Base-by-base conservation (phyloP, 345 rosid species). In the Camelina sativa region DNA sequence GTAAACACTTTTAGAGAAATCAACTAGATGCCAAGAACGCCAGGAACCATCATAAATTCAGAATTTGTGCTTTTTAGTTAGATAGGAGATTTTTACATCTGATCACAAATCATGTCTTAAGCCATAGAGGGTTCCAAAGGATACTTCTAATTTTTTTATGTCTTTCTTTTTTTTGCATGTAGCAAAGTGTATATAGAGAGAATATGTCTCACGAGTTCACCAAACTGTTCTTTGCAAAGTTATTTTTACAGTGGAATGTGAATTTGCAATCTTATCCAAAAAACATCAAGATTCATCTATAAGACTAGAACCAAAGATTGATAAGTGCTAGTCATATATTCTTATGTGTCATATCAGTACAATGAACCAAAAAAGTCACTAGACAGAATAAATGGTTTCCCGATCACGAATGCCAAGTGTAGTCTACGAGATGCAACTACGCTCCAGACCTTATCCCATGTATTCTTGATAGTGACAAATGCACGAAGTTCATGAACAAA, bases 1-100 rank as follows among this genome's bases (percentile, higher is more conserved):
- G 40, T 76, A 38, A 78, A 66, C 46, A 72, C 60, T 35, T 48
- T 73, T 16, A 74, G 80, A 56, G 70, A 67, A 56, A 51, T 65
- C 46, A 77, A 9, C 68, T 70, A 63, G 46, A 40, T 2, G 11
- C 19, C 12, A 38, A 40, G 62, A 57, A 12, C 20, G 11, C 3
- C 35, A 41, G 66, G 41, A 56, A 55, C 43, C 54, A 56, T 58
- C 56, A 67, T 13, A 17, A 51, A 19, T 68, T 58, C 61, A 51
- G 17, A 40, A 32, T 15, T 15, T 51, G 2, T 67, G 13, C 20
- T 67, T 11, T 20, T 11, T 20, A 68, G 7, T 62, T 68, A 62
- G 56, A 60, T 68, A 15, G 48, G 51, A 52, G 30, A 43, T 38
- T 61, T 23, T 60, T 67, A 50, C 15, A 60, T 75, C 54, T 50